Evolutionary conservation across 768 basidiomycete genomes (phyloP), one percentile per base, ranked within the genome.

Genomic region (Artomyces pyxidatus): DNA sequence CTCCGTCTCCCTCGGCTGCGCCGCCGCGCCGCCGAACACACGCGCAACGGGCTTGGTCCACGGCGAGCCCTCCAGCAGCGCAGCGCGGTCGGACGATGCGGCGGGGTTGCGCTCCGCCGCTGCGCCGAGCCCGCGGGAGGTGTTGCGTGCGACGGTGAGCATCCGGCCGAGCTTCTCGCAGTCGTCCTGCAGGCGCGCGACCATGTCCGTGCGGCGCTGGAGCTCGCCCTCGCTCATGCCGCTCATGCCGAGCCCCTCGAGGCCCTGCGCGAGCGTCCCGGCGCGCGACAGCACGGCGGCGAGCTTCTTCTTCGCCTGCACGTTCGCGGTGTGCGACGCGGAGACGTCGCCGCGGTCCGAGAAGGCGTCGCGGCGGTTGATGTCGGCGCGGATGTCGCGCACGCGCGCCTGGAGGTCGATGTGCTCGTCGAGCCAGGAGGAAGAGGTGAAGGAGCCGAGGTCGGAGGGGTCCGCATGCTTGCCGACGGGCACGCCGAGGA

Each of bases 211-310:
- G 53, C 95, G 74, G 48, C 95, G 71, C 67, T 86, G 83, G 59
- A 91, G 71, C 72, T 98, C 95, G n/a, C 95, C 95, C 64, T 91
- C 82, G 55, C 80, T 84, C 76, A 97, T 77, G 30, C 88, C 90
- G 37, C 71, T 70, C 63, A 79, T 64, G 7, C 72, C 85, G 30
- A 89, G 72, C 35, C 70, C 75, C 58, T 77, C 71, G 58, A 94
- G 68, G 9, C 83, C 90, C 56, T 73, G 72, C 17, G 81, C 86
- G 12, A 97, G 73, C 2, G 64, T 72, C 4, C 82, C 81, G 19
- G 94, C 74, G n/a, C 91, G 75, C 27, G 78, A 70, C n/a, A 90
- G 73, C 49, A 84, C 70, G 42, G 81, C 80, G 21, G 88, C 87
- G 29, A 94, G 79, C 66, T 84, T 80, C 62, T 85, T 78, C 72